Percentiles rank a stretch among this genome's conserved stretches.
phyloP scores from a whole-genome alignment of 2,329 filamentous ascomycete genomes.

The Harringtonia lauricola region DNA sequence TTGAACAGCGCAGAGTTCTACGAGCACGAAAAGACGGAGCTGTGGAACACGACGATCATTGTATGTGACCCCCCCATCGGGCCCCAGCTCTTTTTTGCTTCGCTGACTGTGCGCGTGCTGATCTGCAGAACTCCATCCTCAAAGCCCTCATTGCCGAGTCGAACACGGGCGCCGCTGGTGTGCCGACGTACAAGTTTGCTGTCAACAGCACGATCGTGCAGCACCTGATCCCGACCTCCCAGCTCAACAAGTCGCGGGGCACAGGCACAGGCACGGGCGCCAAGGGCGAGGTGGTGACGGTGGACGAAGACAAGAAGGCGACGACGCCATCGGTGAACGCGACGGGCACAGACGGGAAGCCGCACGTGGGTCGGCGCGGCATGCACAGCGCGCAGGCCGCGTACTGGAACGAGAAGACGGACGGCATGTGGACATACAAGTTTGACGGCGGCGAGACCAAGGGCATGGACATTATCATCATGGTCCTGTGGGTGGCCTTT shows the following conservation, averaged over 20 bases:
- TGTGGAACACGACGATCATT: slow-evolving; percentile 91
- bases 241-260: slow-evolving; percentile 49
- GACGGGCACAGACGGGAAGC: slow-evolving; percentile 51
- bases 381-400: slow-evolving; percentile 82
- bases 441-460: slow-evolving; percentile 59
- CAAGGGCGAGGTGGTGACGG: slow-evolving; percentile 31
- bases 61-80: slow-evolving; percentile 43
- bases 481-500: slow-evolving; percentile 68
- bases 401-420: slow-evolving; percentile 85
- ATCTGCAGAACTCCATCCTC: slow-evolving; percentile 58
- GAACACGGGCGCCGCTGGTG: slow-evolving; percentile 38
- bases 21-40: slow-evolving; percentile 72
- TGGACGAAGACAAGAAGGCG: slow-evolving; percentile 40
- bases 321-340: slow-evolving; percentile 30
- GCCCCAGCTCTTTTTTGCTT: neutral
- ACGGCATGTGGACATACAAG: slow-evolving; percentile 85
- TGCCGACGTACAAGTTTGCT: slow-evolving; percentile 73
- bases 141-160: slow-evolving; percentile 68
- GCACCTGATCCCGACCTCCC: slow-evolving; percentile 63
- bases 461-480: slow-evolving; percentile 59
- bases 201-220: slow-evolving; percentile 98
- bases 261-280: slow-evolving; percentile 35
- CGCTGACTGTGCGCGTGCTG: neutral
- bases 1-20: slow-evolving; percentile 69
- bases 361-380: slow-evolving; percentile 73